These are phyloP conservation scores for Phlebiopsis flavidoalba DNA, from an alignment of 768 basidiomycete species.

Conservation along the genomic window DNA sequence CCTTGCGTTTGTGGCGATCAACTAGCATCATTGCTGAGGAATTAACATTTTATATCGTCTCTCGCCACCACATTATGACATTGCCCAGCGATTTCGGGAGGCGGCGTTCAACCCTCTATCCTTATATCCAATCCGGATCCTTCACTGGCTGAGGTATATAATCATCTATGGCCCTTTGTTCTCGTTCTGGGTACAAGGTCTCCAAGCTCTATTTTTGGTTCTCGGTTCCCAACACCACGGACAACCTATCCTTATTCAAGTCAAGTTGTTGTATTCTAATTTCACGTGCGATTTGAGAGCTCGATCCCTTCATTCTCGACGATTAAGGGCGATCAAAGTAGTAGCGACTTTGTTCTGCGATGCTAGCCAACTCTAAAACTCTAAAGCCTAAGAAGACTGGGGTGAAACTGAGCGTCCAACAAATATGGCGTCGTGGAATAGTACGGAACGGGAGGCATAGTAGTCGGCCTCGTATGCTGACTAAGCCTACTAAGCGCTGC, in stretches of 20 bases:
- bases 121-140: constrained; percentile 41
- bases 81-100: constrained; percentile 47
- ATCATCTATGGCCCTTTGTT: not conserved
- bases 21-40: constrained; percentile 57
- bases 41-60: not conserved
- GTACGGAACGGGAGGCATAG: too few species aligned
- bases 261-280: too few species aligned
- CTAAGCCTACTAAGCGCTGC: too few species aligned
- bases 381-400: too few species aligned
- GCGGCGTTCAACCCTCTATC: constrained; percentile 55
- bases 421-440: too few species aligned
- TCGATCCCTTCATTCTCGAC: too few species aligned
- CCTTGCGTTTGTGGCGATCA: constrained; percentile 74
- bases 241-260: not conserved
- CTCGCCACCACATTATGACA: not conserved
- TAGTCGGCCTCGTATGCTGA: too few species aligned
- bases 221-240: not conserved
- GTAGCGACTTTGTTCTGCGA: too few species aligned
- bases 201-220: not conserved
- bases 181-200: not conserved
- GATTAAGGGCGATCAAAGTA: too few species aligned
- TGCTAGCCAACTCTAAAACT: too few species aligned
- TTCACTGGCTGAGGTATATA: constrained; percentile 39
- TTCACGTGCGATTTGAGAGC: too few species aligned
- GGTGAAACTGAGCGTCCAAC: too few species aligned